Evolutionary conservation across 2,329 filamentous ascomycete species (phyloP), one percentile per base, ranked within the genome.

Genomic region (Paecilomyces niveus): DNA sequence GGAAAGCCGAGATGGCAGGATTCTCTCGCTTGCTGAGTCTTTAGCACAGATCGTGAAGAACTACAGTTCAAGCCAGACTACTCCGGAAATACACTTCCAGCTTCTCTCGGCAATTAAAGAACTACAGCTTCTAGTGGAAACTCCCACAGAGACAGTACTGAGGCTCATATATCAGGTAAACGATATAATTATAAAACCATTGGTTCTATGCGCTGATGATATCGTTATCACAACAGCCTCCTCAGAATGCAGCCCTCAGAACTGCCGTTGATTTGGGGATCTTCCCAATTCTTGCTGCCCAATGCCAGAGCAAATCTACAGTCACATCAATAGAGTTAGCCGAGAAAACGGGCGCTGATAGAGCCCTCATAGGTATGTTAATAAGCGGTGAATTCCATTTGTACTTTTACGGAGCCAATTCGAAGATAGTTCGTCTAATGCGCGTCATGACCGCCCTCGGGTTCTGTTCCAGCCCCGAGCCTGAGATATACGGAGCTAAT

Each of bases 21-120:
- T 52, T 21, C 21, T 52, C 11, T 18, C 50, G 13, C 50, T 29
- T 9, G 50, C 50, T 24, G 50, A 52, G 50, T 15, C 50, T n/a
- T 24, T 52, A 9, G 5, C 21, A 26, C n/a, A 52, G 22, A 29
- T 9, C 5, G 21, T 18, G 11, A 29, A 24, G 21, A n/a, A 52
- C 13, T 29, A 52, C 10, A 11, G 6, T n/a, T 52, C 21, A 52
- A 29, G 21, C 10, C 24, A 26, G 13, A 11, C 3, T n/a, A n/a
- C 21, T 29, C 50, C 50, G 21, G 22, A 88, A 77, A 65, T 63
- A 18, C 70, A 70, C 54, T 65, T 65, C 11, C 65, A 67, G 32
- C 59, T 73, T 13, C 60, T 72, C 18, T 62, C 60, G 8, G 61
- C 68, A 31, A 65, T 72, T 32, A 67, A 70, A 29, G 62, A 69